Percentiles rank a stretch among this genome's conserved stretches.
Conservation (phyloP, 345 rosid species). For the Syzygium jambos region DNA sequence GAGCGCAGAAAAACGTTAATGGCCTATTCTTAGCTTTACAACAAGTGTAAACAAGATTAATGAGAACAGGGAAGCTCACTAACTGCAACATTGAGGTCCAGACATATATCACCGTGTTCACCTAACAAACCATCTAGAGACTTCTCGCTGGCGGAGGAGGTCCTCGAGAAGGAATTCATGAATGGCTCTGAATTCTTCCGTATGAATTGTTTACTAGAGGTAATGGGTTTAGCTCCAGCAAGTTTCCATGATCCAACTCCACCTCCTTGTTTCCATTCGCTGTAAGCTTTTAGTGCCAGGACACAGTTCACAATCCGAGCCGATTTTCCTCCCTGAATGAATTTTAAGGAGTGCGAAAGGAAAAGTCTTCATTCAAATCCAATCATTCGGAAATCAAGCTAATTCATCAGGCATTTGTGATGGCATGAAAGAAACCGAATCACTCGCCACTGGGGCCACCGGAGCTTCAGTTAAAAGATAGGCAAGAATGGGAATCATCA, state of each 20-base stretch:
- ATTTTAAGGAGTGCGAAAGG: neutral
- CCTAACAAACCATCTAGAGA: conserved; percentile 15
- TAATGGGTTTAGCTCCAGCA: conserved; percentile 39
- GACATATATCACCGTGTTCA: conserved; percentile 26
- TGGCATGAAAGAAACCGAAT: neutral
- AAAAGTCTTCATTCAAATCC: neutral
- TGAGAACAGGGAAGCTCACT: conserved; percentile 19
- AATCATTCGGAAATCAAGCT: neutral
- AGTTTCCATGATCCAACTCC: conserved; percentile 65
- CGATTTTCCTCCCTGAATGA: conserved; percentile 25
- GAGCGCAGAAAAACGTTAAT: neutral
- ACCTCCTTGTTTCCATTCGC: conserved; percentile 74
- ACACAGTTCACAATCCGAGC: conserved; percentile 66
- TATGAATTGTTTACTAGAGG: conserved; percentile 38
- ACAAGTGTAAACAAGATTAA: neutral
- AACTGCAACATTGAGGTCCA: conserved; percentile 53
- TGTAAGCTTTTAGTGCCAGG: conserved; percentile 73
- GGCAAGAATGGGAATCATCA: neutral
- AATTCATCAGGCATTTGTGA: neutral
- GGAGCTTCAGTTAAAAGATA: neutral
- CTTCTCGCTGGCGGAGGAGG: conserved; percentile 29
- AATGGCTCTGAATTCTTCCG: conserved; percentile 64
- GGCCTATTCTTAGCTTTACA: neutral
- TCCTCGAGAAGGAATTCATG: conserved; percentile 46
- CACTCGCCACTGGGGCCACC: neutral